Evolutionary conservation across 257 asterid genomes (phyloP).

Genomic region (Nicotiana tabacum): DNA sequence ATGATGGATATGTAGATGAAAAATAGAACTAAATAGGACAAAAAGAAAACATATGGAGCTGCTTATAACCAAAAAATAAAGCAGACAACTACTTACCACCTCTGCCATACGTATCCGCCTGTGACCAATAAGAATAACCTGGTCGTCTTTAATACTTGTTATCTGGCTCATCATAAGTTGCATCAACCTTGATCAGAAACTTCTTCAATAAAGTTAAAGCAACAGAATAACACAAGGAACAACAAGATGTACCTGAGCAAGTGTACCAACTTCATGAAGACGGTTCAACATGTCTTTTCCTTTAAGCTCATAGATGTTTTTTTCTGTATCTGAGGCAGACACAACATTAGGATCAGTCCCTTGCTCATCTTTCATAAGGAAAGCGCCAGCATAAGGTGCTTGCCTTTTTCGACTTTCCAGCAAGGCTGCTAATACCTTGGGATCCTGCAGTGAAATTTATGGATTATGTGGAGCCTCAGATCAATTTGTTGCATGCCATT

Average conservation of each 20-base stretch:
- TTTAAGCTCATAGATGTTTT: slow-evolving; percentile 61
- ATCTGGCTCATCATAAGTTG: slow-evolving; percentile 47
- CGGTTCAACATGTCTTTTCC: slow-evolving; percentile 82
- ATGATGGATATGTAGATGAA: neutral
- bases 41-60: neutral
- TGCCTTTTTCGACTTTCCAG: slow-evolving; percentile 86
- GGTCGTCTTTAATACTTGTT: slow-evolving; percentile 89
- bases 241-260: slow-evolving; percentile 69
- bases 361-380: slow-evolving; percentile 83
- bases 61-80: neutral
- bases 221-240: slow-evolving; percentile 20
- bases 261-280: slow-evolving; percentile 92
- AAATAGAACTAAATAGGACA: neutral
- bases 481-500: slow-evolving; percentile 8
- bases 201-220: neutral
- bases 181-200: slow-evolving; percentile 30
- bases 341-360: slow-evolving; percentile 43
- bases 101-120: slow-evolving; percentile 88
- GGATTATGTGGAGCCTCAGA: neutral
- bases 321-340: slow-evolving; percentile 65
- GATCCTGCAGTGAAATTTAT: slow-evolving; percentile 58
- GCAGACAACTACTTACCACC: slow-evolving; percentile 55
- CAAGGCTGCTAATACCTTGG: slow-evolving; percentile 86
- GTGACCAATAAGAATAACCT: slow-evolving; percentile 91
- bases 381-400: slow-evolving; percentile 99